phyloP scores from a whole-genome alignment of 2,329 filamentous ascomycete species.

The Sporothrix schenckii region DNA sequence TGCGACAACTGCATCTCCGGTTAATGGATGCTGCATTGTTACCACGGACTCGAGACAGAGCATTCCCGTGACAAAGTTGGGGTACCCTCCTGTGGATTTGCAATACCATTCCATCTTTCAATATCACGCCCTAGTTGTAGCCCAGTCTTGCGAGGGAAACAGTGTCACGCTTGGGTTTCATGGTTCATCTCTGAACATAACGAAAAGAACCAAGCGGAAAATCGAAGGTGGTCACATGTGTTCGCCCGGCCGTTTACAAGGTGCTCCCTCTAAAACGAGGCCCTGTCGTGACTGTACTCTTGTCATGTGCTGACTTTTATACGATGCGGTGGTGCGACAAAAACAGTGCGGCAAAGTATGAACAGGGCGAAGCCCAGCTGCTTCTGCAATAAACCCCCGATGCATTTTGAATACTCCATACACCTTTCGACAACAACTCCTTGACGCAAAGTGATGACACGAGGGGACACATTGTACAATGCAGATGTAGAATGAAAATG shows the following conservation, averaged over 20 bases:
- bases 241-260: not conserved
- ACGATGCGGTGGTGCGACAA: not conserved
- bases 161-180: constrained; percentile 5
- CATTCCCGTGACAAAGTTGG: not conserved
- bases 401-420: no score
- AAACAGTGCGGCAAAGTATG: no score
- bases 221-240: not conserved
- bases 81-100: no score
- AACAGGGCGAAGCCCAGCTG: no score
- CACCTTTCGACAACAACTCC: no score
- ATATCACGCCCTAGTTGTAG: not conserved
- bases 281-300: not conserved
- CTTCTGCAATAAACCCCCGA: no score
- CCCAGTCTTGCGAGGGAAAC: not conserved
- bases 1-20: not conserved
- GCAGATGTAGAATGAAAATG: not conserved
- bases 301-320: not conserved
- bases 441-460: not conserved
- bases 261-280: not conserved
- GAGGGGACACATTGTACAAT: not conserved
- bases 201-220: not conserved
- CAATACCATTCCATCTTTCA: no score
- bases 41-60: not conserved
- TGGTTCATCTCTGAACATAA: not conserved
- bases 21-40: not conserved